Evolutionary conservation across 345 rosid species (phyloP).

Genomic region (Mallotus nudiflorus): DNA sequence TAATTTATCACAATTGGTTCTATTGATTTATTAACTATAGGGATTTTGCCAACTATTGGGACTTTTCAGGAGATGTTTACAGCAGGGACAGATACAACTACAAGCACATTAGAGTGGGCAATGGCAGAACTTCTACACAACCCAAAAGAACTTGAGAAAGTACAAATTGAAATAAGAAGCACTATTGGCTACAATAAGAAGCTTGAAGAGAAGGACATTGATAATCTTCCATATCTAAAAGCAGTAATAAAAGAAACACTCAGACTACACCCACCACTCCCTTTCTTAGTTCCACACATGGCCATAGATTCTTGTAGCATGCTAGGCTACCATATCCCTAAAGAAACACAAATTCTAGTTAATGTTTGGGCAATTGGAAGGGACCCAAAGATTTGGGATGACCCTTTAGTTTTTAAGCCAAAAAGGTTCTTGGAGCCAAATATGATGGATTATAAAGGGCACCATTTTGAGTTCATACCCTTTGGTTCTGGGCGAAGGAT

Average conservation of each 20-base stretch:
- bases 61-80: constrained; percentile 63
- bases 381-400: constrained; percentile 61
- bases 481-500: constrained; percentile 86
- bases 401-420: constrained; percentile 55
- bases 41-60: neutral
- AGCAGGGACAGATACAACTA: constrained; percentile 87
- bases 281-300: constrained; percentile 80
- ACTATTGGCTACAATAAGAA: constrained; percentile 32
- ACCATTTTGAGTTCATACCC: constrained; percentile 69
- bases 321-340: constrained; percentile 54
- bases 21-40: too few species aligned
- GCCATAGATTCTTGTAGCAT: constrained; percentile 64
- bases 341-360: constrained; percentile 71
- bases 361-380: constrained; percentile 69
- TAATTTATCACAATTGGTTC: too few species aligned
- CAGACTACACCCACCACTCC: constrained; percentile 77
- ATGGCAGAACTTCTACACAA: constrained; percentile 72
- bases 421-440: constrained; percentile 59
- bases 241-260: constrained; percentile 77
- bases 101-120: constrained; percentile 91
- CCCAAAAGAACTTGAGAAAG: constrained; percentile 41
- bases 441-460: constrained; percentile 59
- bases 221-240: constrained; percentile 59
- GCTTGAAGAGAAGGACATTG: constrained; percentile 55
- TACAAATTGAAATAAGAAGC: constrained; percentile 57